phyloP scores from a whole-genome alignment of 495 filamentous ascomycete species.

The Penicillium ucsense region DNA sequence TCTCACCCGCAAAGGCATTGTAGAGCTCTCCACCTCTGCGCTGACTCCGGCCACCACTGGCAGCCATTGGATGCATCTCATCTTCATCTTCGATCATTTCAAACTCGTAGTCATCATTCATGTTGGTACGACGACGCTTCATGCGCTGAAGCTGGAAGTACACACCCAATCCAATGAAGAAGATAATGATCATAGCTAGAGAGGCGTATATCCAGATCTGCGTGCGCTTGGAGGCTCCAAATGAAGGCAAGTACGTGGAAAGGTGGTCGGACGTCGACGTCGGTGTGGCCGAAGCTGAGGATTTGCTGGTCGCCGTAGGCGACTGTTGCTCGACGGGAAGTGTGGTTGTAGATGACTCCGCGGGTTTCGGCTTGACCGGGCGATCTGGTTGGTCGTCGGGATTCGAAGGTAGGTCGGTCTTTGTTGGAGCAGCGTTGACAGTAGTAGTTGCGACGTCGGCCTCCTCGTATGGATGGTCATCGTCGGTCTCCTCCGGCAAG shows the following conservation, averaged over 20 bases:
- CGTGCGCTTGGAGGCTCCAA: slow-evolving; percentile 81
- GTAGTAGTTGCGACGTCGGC: slow-evolving; percentile 45
- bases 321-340: slow-evolving; percentile 13
- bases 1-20: slow-evolving; percentile 81
- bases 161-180: slow-evolving; percentile 67
- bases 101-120: slow-evolving; percentile 86
- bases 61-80: slow-evolving; percentile 46
- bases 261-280: slow-evolving; percentile 51
- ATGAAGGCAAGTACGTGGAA: slow-evolving; percentile 88
- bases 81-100: slow-evolving; percentile 85
- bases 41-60: slow-evolving; percentile 25
- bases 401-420: slow-evolving; percentile 31
- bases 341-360: slow-evolving; percentile 18
- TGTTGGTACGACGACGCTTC: slow-evolving; percentile 62
- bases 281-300: slow-evolving; percentile 34
- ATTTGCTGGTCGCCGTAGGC: slow-evolving; percentile 16
- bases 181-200: slow-evolving; percentile 70
- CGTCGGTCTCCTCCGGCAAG: slow-evolving; percentile 74
- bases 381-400: slow-evolving; percentile 70
- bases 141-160: slow-evolving; percentile 74
- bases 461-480: slow-evolving; percentile 63
- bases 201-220: slow-evolving; percentile 94
- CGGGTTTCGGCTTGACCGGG: slow-evolving; percentile 57
- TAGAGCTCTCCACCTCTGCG: slow-evolving; percentile 77
- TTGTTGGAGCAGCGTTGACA: slow-evolving; percentile 33